phyloP scores from a whole-genome alignment of 257 asterid species.

The Rehmannia glutinosa region DNA sequence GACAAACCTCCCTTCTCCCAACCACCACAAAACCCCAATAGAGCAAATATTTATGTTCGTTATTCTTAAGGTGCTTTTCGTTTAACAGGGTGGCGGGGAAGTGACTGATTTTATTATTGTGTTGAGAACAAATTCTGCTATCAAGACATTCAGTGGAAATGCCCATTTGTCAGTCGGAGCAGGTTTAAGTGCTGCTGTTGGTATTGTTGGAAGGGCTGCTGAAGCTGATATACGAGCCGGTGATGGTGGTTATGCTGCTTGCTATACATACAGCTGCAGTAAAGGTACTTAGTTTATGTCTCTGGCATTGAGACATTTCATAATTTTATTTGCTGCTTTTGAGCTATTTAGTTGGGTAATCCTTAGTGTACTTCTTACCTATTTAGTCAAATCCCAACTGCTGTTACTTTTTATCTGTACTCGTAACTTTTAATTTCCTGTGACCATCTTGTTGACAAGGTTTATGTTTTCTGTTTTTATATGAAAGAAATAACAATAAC shows the following conservation, averaged over 20 bases:
- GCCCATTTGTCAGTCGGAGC: slow-evolving; percentile 70
- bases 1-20: too few relatives aligned
- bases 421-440: neutral
- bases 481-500: too few relatives aligned
- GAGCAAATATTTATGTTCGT: neutral
- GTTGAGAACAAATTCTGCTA: slow-evolving; percentile 56
- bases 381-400: neutral
- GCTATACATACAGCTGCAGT: slow-evolving; percentile 78
- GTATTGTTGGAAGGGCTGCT: slow-evolving; percentile 65
- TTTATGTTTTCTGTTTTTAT: too few relatives aligned
- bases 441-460: too few relatives aligned
- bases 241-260: slow-evolving; percentile 53
- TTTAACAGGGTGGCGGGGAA: slow-evolving; percentile 73
- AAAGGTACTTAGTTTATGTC: slow-evolving; percentile 40
- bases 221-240: slow-evolving; percentile 75
- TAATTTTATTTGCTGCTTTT: neutral
- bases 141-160: slow-evolving; percentile 54
- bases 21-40: too few relatives aligned
- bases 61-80: neutral
- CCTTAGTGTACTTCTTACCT: neutral
- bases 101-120: slow-evolving; percentile 65
- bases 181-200: slow-evolving; percentile 64
- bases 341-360: neutral
- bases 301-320: neutral
- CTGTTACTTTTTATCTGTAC: neutral